A percentile compares a stretch with the other conserved stretches of the same genome.
Conservation (phyloP, 2,329 filamentous ascomycete genomes). For the Colletotrichum cordylinicola region DNA sequence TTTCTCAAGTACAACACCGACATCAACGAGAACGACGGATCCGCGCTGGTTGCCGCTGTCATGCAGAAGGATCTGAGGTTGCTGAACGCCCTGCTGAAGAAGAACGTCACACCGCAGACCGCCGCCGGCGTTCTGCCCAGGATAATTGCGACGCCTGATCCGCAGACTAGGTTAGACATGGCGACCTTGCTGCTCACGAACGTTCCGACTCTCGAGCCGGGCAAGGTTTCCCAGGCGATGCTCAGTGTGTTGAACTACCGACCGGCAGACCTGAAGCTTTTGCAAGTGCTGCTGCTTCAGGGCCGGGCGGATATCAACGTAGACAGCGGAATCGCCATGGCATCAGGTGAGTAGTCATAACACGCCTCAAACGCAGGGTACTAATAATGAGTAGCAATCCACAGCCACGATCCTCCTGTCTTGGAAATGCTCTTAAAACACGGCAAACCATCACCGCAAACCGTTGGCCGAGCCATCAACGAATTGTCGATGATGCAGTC, state of each 20-base stretch:
- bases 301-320: constrained; percentile 60
- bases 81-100: constrained; percentile 48
- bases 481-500: constrained; percentile 48
- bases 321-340: constrained; percentile 48
- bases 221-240: constrained; percentile 49
- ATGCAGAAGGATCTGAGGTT: constrained; percentile 52
- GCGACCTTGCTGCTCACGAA: constrained; percentile 50
- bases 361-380: not conserved
- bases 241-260: constrained; percentile 46
- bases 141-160: constrained; percentile 52
- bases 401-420: constrained; percentile 51
- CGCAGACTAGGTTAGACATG: constrained; percentile 50
- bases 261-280: constrained; percentile 55
- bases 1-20: constrained; percentile 58
- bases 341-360: constrained; percentile 32
- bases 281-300: constrained; percentile 53
- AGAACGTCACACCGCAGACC: constrained; percentile 51
- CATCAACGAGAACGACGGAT: constrained; percentile 58
- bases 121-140: constrained; percentile 52
- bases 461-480: constrained; percentile 48
- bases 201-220: constrained; percentile 47
- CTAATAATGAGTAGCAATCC: constrained; percentile 35
- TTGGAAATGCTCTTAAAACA: constrained; percentile 52
- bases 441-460: constrained; percentile 49
- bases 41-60: constrained; percentile 54